phyloP scores from a whole-genome alignment of 1,284 basidiomycete species.

The Cutaneotrichosporon cutaneum region DNA sequence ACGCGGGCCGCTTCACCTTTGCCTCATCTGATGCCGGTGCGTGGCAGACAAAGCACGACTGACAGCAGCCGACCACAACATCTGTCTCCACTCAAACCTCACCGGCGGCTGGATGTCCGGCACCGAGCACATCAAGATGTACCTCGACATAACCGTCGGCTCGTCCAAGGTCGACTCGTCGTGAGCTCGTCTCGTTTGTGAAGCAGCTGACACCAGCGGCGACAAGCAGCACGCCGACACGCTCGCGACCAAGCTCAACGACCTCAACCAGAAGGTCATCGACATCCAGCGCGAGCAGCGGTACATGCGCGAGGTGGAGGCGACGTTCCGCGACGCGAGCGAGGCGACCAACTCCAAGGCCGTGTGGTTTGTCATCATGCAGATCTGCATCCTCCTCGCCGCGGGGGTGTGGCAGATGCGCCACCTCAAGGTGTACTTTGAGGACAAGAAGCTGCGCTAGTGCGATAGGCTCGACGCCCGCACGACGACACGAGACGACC shows the following conservation, averaged over 20 bases:
- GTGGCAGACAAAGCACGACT: neutral
- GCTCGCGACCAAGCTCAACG: slow-evolving; percentile 79
- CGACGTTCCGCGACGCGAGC: slow-evolving; percentile 83
- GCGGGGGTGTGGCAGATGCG: slow-evolving; percentile 92
- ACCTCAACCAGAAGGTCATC: slow-evolving; percentile 87
- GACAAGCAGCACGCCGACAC: slow-evolving; percentile 72
- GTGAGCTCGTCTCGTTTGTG: neutral
- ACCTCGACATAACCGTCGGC: slow-evolving; percentile 91
- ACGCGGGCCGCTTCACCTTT: slow-evolving; percentile 92
- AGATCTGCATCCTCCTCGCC: slow-evolving; percentile 77
- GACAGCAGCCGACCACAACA: slow-evolving; percentile 78
- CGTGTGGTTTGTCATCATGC: slow-evolving; percentile 87
- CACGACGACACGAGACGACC: neutral
- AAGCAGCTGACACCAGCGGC: slow-evolving; percentile 2
- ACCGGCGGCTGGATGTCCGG: slow-evolving; percentile 71
- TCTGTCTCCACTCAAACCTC: slow-evolving; percentile 89
- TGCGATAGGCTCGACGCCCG: slow-evolving; percentile 56
- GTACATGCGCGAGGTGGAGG: slow-evolving; percentile 93
- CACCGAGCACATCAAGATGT: slow-evolving; percentile 85
- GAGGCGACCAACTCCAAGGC: slow-evolving; percentile 85
- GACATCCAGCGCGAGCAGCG: slow-evolving; percentile 95
- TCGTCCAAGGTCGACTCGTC: slow-evolving; percentile 69
- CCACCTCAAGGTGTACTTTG: slow-evolving; percentile 85
- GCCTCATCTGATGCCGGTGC: slow-evolving; percentile 80
- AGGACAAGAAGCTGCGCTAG: slow-evolving; percentile 78